phyloP scores from a whole-genome alignment of 2,329 filamentous ascomycete species.

The Byssothecium circinans region DNA sequence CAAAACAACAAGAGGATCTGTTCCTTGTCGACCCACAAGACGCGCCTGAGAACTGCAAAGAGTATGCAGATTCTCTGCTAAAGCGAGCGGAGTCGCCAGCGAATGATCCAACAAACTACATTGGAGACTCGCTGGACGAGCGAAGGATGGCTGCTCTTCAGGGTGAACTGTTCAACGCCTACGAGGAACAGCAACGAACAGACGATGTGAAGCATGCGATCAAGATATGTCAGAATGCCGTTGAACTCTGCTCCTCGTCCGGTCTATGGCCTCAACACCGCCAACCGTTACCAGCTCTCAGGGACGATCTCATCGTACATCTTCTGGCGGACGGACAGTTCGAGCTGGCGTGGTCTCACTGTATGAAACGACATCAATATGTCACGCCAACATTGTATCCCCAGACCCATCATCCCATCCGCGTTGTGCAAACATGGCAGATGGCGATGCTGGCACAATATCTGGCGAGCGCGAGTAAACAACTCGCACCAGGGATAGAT shows the following conservation, averaged over 20 bases:
- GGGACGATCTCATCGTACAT: slow-evolving; percentile 56
- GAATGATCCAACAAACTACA: slow-evolving; percentile 26
- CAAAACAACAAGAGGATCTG: slow-evolving; percentile 45
- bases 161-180: slow-evolving; percentile 27
- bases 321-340: slow-evolving; percentile 50
- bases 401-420: slow-evolving; percentile 54
- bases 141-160: slow-evolving; percentile 31
- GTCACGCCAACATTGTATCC: slow-evolving; percentile 57
- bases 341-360: slow-evolving; percentile 54
- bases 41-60: slow-evolving; percentile 25
- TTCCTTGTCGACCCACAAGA: slow-evolving; percentile 40
- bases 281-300: slow-evolving; percentile 58
- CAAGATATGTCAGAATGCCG: slow-evolving; percentile 41
- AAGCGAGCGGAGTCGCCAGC: slow-evolving; percentile 11
- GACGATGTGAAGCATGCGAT: slow-evolving; percentile 35
- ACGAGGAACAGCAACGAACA: slow-evolving; percentile 26
- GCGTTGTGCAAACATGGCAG: slow-evolving; percentile 53
- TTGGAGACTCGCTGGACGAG: slow-evolving; percentile 27
- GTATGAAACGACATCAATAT: slow-evolving; percentile 54
- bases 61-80: slow-evolving; percentile 24
- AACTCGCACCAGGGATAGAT: slow-evolving; percentile 40
- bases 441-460: slow-evolving; percentile 43
- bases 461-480: slow-evolving; percentile 26
- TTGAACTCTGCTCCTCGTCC: slow-evolving; percentile 46
- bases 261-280: slow-evolving; percentile 52